Conservation (phyloP, 257 asterid genomes). For the Nicotiana undulata region DNA sequence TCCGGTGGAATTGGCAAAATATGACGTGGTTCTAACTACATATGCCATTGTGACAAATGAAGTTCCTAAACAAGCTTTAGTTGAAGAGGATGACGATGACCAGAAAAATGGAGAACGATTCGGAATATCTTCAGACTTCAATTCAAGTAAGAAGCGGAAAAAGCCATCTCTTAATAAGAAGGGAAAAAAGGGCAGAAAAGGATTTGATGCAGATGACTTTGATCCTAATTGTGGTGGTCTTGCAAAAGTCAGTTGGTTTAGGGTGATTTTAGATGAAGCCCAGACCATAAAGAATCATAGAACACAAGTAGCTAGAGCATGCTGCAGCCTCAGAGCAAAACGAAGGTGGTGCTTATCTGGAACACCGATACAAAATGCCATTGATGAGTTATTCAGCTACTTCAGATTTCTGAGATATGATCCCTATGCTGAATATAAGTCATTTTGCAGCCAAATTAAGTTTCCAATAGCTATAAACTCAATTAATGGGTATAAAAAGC, state of each 20-base stretch:
- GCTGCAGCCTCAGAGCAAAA: conserved; percentile 97
- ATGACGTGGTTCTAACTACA: conserved; percentile 86
- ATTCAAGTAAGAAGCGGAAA: conserved; percentile 49
- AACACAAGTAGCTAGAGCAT: conserved; percentile 97
- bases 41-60: conserved; percentile 89
- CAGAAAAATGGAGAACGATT: conserved; percentile 52
- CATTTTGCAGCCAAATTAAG: conserved; percentile 59
- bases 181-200: conserved; percentile 59
- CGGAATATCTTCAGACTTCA: conserved; percentile 72
- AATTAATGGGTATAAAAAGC: conserved; percentile 68
- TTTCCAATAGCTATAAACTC: conserved; percentile 63
- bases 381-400: conserved; percentile 94
- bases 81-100: conserved; percentile 79
- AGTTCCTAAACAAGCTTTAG: conserved; percentile 86
- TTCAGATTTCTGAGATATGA: conserved; percentile 89
- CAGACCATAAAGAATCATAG: conserved; percentile 95
- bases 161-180: conserved; percentile 49
- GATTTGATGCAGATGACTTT: conserved; percentile 41
- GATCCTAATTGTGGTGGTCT: conserved; percentile 75
- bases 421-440: conserved; percentile 79
- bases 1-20: conserved; percentile 63
- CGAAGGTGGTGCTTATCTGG: conserved; percentile 99
- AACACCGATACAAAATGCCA: conserved; percentile 93
- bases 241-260: conserved; percentile 85
- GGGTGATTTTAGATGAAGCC: conserved; percentile 95